phyloP scores from a whole-genome alignment of 1,284 basidiomycete genomes.

The Apiotrichum mycotoxinovorans region DNA sequence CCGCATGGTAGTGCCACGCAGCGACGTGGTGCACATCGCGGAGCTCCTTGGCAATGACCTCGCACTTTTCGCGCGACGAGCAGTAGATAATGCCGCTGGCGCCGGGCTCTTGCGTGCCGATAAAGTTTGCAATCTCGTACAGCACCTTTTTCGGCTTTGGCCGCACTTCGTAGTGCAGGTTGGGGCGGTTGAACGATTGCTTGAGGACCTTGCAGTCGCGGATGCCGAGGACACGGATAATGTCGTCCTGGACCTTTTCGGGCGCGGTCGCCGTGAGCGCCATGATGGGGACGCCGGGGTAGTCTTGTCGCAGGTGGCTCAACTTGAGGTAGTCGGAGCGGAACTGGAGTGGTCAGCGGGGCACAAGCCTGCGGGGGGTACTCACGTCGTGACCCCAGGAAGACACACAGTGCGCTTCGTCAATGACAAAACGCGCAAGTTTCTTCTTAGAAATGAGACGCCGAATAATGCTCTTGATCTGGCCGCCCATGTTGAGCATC shows the following conservation, averaged over 20 bases:
- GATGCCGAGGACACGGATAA: conserved; percentile 69
- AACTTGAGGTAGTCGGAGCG: conserved; percentile 58
- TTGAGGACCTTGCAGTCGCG: conserved; percentile 60
- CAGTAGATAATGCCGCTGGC: conserved; percentile 88
- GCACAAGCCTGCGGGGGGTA: not conserved
- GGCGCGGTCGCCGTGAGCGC: conserved; percentile 94
- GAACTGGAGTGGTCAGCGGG: conserved; percentile 44
- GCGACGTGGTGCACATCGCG: conserved; percentile 58
- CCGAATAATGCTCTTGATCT: conserved; percentile 59
- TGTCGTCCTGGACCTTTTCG: conserved; percentile 69
- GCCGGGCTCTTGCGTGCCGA: conserved; percentile 59
- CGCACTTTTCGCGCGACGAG: conserved; percentile 66
- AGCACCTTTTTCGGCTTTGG: conserved; percentile 59
- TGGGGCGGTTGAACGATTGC: conserved; percentile 89
- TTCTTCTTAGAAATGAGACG: conserved; percentile 58
- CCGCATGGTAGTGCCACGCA: conserved; percentile 84
- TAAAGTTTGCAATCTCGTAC: conserved; percentile 68
- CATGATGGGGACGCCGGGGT: conserved; percentile 82
- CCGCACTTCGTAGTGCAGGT: conserved; percentile 77
- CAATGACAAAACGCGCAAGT: conserved; percentile 87
- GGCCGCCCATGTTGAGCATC: conserved; percentile 64
- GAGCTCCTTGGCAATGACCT: conserved; percentile 70
- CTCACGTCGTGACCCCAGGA: conserved; percentile 53
- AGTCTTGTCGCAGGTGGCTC: conserved; percentile 65
- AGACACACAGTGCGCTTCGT: conserved; percentile 90